Evolutionary conservation across 106 monocot species (phyloP).

Genomic region (Triglochin maritima): DNA sequence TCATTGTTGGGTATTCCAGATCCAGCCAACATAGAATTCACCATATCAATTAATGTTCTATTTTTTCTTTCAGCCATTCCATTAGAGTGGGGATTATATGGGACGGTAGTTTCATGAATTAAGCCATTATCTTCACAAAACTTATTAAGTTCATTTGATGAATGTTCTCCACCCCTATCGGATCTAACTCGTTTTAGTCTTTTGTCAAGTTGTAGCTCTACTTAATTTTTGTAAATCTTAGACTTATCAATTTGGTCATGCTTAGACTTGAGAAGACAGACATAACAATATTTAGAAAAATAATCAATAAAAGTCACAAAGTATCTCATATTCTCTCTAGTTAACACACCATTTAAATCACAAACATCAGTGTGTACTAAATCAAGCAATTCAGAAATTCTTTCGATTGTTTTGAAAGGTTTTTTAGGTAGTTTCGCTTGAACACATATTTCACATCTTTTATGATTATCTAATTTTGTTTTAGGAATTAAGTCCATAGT

Average conservation of each 20-base stretch:
- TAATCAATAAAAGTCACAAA: neutral
- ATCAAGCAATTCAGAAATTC: neutral
- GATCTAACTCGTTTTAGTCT: too few relatives aligned
- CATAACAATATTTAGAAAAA: neutral
- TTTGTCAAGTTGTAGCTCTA: neutral
- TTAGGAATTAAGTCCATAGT: neutral
- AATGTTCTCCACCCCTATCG: neutral
- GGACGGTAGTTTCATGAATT: constrained; percentile 2
- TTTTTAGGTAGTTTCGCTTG: constrained; percentile 3
- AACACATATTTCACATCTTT: constrained; percentile 1
- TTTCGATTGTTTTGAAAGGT: neutral
- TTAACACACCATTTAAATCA: constrained; percentile 3
- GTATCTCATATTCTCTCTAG: constrained; percentile 1
- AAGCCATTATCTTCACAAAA: constrained; percentile 6
- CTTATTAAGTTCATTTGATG: neutral
- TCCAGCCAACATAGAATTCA: neutral
- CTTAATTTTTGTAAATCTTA: constrained; percentile 1
- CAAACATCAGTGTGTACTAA: constrained; percentile 1
- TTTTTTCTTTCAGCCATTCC: neutral
- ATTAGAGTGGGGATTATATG: constrained; percentile 8
- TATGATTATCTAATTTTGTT: neutral
- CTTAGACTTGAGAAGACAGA: neutral
- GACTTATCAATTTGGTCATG: constrained; percentile 5
- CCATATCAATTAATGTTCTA: constrained; percentile 2
- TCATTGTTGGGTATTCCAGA: neutral